Conservation (phyloP, 352 stramenopile species). For the Pseudoperonospora humuli region DNA sequence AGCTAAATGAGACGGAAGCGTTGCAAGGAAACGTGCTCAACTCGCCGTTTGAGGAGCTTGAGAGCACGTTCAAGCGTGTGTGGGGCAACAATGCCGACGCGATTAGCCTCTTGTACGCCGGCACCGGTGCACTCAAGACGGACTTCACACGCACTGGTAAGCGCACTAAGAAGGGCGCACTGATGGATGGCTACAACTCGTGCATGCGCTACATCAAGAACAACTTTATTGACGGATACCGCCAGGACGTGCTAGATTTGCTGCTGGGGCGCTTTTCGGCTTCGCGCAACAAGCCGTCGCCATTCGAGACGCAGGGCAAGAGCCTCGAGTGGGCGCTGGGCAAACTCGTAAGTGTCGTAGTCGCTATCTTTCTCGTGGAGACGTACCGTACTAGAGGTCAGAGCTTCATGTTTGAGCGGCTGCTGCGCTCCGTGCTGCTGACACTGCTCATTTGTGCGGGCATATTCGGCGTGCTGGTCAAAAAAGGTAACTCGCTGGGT, state of each 20-base stretch:
- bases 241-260: conserved; percentile 92
- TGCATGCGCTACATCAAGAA: conserved; percentile 93
- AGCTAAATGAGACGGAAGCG: conserved; percentile 66
- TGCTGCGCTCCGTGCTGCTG: conserved; percentile 46
- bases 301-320: conserved; percentile 37
- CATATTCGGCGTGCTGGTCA: conserved; percentile 55
- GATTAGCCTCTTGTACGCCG: conserved; percentile 91
- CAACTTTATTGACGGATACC: conserved; percentile 93
- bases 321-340: conserved; percentile 47
- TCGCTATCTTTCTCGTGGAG: conserved; percentile 57
- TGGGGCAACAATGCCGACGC: conserved; percentile 96
- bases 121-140: conserved; percentile 92
- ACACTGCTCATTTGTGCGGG: conserved; percentile 39
- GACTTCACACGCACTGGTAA: conserved; percentile 94
- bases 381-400: conserved; percentile 32
- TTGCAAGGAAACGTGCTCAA: conserved; percentile 66
- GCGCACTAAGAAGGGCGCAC: conserved; percentile 85
- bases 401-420: conserved; percentile 43
- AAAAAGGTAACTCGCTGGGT: conserved; percentile 66
- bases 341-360: conserved; percentile 44
- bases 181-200: conserved; percentile 94
- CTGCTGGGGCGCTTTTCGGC: conserved; percentile 62
- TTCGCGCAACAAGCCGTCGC: conserved; percentile 44
- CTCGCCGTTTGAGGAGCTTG: conserved; percentile 57
- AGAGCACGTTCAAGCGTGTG: conserved; percentile 78